Conservation (phyloP, 2,329 filamentous ascomycete genomes). For the Venturia effusa region DNA sequence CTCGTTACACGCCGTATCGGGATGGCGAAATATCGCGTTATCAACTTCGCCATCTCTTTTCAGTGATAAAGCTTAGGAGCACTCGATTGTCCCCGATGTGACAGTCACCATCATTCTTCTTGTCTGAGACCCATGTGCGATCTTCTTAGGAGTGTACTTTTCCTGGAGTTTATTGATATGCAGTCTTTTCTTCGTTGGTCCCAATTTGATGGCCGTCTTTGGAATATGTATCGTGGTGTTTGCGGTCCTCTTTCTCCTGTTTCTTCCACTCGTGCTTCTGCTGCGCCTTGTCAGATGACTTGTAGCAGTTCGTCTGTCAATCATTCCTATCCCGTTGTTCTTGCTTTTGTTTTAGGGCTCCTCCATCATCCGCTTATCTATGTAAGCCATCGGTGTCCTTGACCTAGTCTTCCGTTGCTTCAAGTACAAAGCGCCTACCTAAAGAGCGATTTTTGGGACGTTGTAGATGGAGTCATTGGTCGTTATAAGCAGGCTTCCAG, state of each 20-base stretch:
- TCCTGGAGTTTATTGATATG: conserved; percentile 24
- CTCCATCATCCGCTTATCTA: conserved; percentile 26
- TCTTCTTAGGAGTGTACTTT: conserved; percentile 32
- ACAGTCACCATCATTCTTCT: conserved; percentile 32
- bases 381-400: conserved; percentile 37
- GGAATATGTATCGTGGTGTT: conserved; percentile 28
- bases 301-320: neutral
- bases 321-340: conserved; percentile 15
- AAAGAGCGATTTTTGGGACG: conserved; percentile 33
- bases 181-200: conserved; percentile 13
- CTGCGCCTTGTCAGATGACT: conserved; percentile 13
- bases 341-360: conserved; percentile 20
- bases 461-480: conserved; percentile 32
- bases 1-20: conserved; percentile 37
- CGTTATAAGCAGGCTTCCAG: neutral
- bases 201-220: conserved; percentile 15
- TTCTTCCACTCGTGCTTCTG: conserved; percentile 21
- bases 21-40: conserved; percentile 26
- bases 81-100: conserved; percentile 42
- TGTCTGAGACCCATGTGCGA: conserved; percentile 30
- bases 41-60: conserved; percentile 31
- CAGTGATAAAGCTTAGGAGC: conserved; percentile 36
- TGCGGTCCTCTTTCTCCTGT: conserved; percentile 21
- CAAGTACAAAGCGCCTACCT: conserved; percentile 40
- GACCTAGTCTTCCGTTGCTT: conserved; percentile 38